phyloP scores from a whole-genome alignment of 257 asterid genomes.

The Salvia hispanica region DNA sequence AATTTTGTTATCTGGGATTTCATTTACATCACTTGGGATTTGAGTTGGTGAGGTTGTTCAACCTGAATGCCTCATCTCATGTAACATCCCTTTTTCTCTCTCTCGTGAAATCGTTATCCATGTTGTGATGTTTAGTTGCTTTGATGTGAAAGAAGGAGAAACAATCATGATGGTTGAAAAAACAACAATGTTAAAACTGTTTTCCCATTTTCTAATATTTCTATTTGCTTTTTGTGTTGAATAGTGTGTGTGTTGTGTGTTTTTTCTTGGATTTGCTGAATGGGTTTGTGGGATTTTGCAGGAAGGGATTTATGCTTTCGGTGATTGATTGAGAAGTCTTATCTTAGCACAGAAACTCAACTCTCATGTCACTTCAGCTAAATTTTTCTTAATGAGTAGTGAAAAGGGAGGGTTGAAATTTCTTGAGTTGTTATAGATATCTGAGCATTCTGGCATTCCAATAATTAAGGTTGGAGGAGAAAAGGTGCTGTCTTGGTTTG shows the following conservation, averaged over 20 bases:
- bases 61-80: constrained; percentile 39
- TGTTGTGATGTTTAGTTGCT: neutral
- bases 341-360: constrained; percentile 40
- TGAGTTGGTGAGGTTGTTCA: constrained; percentile 45
- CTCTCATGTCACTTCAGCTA: constrained; percentile 59
- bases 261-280: constrained; percentile 31
- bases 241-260: no score
- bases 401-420: constrained; percentile 28
- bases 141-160: constrained; percentile 43
- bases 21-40: constrained; percentile 29
- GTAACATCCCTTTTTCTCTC: constrained; percentile 24
- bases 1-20: constrained; percentile 38
- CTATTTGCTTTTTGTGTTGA: constrained; percentile 9
- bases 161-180: constrained; percentile 2
- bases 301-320: constrained; percentile 25
- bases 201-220: no score
- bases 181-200: no score
- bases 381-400: constrained; percentile 24
- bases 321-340: constrained; percentile 35
- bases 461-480: constrained; percentile 35
- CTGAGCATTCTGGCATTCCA: constrained; percentile 33
- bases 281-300: constrained; percentile 44
- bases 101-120: constrained; percentile 26
- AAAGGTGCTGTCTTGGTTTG: constrained; percentile 32
- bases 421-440: constrained; percentile 31